phyloP scores from a whole-genome alignment of 2,329 filamentous ascomycete genomes.

The Epichloe elymi region DNA sequence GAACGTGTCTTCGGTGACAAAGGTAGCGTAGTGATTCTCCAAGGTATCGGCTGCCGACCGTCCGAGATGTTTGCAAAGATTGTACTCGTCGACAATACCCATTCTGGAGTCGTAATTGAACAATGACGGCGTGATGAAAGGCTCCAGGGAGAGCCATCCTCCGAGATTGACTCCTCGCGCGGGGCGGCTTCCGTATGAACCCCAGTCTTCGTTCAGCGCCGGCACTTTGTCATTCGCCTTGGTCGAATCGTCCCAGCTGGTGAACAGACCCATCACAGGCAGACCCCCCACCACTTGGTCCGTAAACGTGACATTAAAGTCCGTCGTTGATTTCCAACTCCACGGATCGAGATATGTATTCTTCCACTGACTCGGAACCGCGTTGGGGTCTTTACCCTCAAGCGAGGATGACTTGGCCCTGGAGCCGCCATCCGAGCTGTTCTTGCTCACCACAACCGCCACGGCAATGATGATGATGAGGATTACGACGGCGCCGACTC shows the following conservation, averaged over 20 bases:
- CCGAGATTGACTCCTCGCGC: constrained; percentile 87
- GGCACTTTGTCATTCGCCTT: constrained; percentile 70
- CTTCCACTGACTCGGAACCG: constrained; percentile 52
- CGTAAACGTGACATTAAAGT: constrained; percentile 94
- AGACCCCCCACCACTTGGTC: constrained; percentile 74
- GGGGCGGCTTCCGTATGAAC: constrained; percentile 61
- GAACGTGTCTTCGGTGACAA: constrained; percentile 76
- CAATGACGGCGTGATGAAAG: constrained; percentile 87
- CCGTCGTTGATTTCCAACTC: constrained; percentile 76
- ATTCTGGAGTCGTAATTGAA: constrained; percentile 54
- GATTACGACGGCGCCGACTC: constrained; percentile 39
- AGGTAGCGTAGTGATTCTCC: constrained; percentile 86
- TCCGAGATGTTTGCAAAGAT: constrained; percentile 59
- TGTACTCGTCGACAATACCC: constrained; percentile 79
- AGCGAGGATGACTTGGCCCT: constrained; percentile 24
- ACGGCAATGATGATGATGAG: constrained; percentile 56
- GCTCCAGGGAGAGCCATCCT: constrained; percentile 87
- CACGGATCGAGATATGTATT: constrained; percentile 79
- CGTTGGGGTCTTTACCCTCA: constrained; percentile 36
- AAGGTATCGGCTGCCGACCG: constrained; percentile 50
- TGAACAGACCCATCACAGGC: constrained; percentile 81
- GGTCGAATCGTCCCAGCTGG: constrained; percentile 72
- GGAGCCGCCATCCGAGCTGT: constrained; percentile 27
- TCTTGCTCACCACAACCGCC: constrained; percentile 53
- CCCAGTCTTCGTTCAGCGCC: constrained; percentile 61